Conservation (phyloP, 257 asterid genomes). For the Misopates orontium region DNA sequence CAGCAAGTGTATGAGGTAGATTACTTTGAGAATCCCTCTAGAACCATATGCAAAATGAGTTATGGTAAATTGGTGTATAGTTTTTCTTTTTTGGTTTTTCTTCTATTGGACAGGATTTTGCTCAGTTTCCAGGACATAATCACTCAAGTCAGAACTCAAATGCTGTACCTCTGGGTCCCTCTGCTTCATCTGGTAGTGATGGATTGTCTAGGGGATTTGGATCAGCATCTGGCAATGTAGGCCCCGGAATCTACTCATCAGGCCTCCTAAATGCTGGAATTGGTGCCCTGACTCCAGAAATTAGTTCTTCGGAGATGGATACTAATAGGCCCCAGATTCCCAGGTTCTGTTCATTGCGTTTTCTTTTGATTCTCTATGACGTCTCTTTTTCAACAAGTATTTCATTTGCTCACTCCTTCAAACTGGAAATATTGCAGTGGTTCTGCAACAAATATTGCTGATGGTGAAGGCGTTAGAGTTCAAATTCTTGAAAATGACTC, state of each 20-base stretch:
- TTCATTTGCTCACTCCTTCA: slow-evolving; percentile 15
- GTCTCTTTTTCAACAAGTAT: not conserved
- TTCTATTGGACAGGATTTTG: slow-evolving; percentile 71
- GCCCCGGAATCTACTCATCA: slow-evolving; percentile 52
- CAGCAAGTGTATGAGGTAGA: slow-evolving; percentile 95
- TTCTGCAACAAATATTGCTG: slow-evolving; percentile 50
- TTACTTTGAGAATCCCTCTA: slow-evolving; percentile 21
- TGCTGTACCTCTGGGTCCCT: slow-evolving; percentile 66
- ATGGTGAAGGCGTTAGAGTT: slow-evolving; percentile 47
- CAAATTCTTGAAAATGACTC: slow-evolving; percentile 57
- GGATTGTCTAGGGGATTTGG: slow-evolving; percentile 56
- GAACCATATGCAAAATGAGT: slow-evolving; percentile 13
- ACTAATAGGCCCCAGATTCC: slow-evolving; percentile 53
- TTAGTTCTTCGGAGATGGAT: slow-evolving; percentile 59
- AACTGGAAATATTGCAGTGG: slow-evolving; percentile 44
- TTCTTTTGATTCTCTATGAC: not conserved
- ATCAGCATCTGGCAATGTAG: slow-evolving; percentile 52
- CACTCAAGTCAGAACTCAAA: slow-evolving; percentile 74
- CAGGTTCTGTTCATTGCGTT: slow-evolving; percentile 44
- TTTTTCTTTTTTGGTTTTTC: too few relatives aligned
- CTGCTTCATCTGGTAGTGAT: slow-evolving; percentile 52
- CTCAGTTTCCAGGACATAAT: slow-evolving; percentile 91
- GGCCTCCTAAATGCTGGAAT: slow-evolving; percentile 53
- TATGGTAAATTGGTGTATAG: slow-evolving; percentile 6
- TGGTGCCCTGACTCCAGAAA: slow-evolving; percentile 58